Percentiles rank a stretch among this genome's conserved stretches.
Evolutionary conservation across 139 green algal genomes (phyloP).

Genomic region (Volvox reticuliferus): DNA sequence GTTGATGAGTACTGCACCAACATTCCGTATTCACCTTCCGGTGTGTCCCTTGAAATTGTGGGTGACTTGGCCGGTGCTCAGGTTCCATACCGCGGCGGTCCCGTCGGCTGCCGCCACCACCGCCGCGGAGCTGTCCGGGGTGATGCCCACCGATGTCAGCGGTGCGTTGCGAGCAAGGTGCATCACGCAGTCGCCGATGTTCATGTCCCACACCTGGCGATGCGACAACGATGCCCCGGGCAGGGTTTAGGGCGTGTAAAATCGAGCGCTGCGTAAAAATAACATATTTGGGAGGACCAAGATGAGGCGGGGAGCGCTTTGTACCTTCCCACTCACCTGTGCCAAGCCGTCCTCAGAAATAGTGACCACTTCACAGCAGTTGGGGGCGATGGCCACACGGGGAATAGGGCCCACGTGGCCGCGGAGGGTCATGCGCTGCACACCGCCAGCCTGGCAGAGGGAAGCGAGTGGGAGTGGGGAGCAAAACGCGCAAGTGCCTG

Average conservation of each 20-base stretch:
- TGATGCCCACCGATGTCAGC: constrained; percentile 74
- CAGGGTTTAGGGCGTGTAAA: background rate
- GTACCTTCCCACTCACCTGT: constrained; percentile 60
- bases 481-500: no score
- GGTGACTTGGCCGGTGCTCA: constrained; percentile 55
- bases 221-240: background rate
- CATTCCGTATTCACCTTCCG: constrained; percentile 15
- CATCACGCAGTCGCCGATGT: constrained; percentile 89
- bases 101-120: constrained; percentile 69
- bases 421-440: constrained; percentile 84
- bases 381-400: constrained; percentile 78
- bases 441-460: constrained; percentile 74
- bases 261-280: background rate
- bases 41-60: constrained; percentile 68
- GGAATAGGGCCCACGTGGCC: constrained; percentile 72
- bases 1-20: no score
- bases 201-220: constrained; percentile 86
- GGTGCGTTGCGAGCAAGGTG: constrained; percentile 54
- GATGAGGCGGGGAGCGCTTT: no score
- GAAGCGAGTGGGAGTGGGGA: background rate
- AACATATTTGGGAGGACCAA: background rate
- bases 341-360: constrained; percentile 67
- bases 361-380: constrained; percentile 83
- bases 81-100: constrained; percentile 73
- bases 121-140: constrained; percentile 60